Evolutionary conservation across 441 rosid genomes (phyloP).

Genomic region (Euphorbia celastroides): DNA sequence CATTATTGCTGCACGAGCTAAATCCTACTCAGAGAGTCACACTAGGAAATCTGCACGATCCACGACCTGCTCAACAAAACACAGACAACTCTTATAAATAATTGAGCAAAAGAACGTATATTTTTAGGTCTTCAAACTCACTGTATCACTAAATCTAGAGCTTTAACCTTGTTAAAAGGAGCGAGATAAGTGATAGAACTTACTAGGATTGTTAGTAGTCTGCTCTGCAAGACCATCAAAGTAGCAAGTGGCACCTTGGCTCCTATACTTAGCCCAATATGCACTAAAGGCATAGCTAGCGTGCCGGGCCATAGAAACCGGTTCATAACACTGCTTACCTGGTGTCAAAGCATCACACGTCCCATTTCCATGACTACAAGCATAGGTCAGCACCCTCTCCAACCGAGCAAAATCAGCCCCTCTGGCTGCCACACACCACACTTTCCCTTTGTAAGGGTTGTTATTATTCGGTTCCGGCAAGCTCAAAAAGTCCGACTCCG

Average conservation of each 20-base stretch:
- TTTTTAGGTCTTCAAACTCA: neutral
- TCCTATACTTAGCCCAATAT: conserved; percentile 60
- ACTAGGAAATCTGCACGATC: conserved; percentile 55
- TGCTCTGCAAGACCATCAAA: conserved; percentile 66
- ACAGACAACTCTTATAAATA: neutral
- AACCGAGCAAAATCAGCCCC: conserved; percentile 31
- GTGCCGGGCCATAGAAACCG: conserved; percentile 42
- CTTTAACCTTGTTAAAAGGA: too few species aligned
- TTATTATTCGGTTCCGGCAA: conserved; percentile 28
- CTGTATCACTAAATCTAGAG: neutral
- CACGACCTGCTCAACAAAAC: conserved; percentile 33
- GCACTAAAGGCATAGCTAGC: conserved; percentile 81
- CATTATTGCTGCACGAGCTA: neutral
- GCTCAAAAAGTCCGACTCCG: conserved; percentile 28
- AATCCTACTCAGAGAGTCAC: conserved; percentile 35
- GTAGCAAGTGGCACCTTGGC: conserved; percentile 47
- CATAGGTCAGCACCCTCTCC: neutral
- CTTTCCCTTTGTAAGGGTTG: conserved; percentile 26
- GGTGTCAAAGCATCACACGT: conserved; percentile 56
- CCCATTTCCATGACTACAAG: conserved; percentile 21
- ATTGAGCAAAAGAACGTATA: neutral
- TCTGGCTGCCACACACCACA: conserved; percentile 63
- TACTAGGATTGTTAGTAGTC: conserved; percentile 60
- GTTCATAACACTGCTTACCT: conserved; percentile 57
- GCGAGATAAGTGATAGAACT: conserved; percentile 16